Conservation (phyloP, 345 rosid species). For the Dipteronia sinensis region DNA sequence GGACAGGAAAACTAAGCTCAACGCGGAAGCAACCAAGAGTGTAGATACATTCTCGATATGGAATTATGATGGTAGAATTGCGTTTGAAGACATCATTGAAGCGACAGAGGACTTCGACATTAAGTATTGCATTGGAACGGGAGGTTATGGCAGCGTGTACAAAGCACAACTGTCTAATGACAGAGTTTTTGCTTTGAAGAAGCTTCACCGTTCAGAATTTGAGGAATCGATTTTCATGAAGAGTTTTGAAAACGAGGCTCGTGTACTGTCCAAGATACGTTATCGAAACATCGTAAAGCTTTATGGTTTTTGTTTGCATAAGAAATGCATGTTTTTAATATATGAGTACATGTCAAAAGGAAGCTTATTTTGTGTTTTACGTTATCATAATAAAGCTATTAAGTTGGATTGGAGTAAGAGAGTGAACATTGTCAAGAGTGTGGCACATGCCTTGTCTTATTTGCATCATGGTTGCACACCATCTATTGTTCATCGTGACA, state of each 20-base stretch:
- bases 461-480: no score
- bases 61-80: not conserved
- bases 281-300: slow-evolving; percentile 4
- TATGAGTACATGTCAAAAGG: not conserved
- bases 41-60: not conserved
- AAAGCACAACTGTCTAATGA: not conserved
- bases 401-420: not conserved
- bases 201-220: not conserved
- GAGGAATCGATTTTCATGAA: not conserved
- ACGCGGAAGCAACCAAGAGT: not conserved
- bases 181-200: slow-evolving; percentile 4
- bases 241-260: not conserved
- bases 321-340: not conserved
- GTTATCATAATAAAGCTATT: not conserved
- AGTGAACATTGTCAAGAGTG: not conserved
- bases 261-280: not conserved
- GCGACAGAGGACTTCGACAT: not conserved
- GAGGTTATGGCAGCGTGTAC: not conserved
- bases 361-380: slow-evolving; percentile 2
- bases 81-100: not conserved
- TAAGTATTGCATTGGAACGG: not conserved
- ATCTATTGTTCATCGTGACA: no score
- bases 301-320: slow-evolving; percentile 2
- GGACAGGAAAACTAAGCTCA: not conserved
- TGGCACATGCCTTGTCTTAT: no score